A percentile compares a stretch with the other conserved stretches of the same genome.
Evolutionary conservation across 2,329 filamentous ascomycete species (phyloP).

Genomic region (Ophiostoma quercus): DNA sequence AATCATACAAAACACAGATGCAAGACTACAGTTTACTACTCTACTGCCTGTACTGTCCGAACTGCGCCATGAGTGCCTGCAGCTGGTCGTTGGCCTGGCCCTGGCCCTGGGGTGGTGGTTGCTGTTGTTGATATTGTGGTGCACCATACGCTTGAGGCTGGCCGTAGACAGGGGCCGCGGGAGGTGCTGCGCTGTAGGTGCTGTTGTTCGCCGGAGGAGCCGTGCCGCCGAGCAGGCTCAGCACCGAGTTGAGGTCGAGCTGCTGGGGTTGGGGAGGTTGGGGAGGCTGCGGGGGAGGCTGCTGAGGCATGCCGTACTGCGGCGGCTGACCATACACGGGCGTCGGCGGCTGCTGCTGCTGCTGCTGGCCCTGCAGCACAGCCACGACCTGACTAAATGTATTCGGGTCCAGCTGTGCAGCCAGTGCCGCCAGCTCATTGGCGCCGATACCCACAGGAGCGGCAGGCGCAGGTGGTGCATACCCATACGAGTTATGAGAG

Average conservation of each 20-base stretch:
- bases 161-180: background rate
- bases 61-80: constrained; percentile 69
- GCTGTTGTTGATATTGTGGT: background rate
- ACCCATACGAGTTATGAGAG: constrained; percentile 26
- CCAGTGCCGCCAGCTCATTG: constrained; percentile 27
- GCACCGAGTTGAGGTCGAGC: constrained; percentile 45
- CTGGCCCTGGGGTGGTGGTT: constrained; percentile 24
- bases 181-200: constrained; percentile 18
- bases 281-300: background rate
- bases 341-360: background rate
- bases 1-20: background rate
- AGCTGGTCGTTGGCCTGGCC: constrained; percentile 43
- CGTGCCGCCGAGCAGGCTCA: constrained; percentile 38
- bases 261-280: background rate
- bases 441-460: constrained; percentile 16
- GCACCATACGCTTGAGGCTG: background rate
- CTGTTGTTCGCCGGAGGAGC: background rate
- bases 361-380: constrained; percentile 31
- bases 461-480: background rate
- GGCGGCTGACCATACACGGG: background rate
- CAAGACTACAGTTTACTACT: background rate
- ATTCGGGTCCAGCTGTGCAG: constrained; percentile 33
- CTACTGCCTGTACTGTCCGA: constrained; percentile 59
- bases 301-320: background rate
- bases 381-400: constrained; percentile 36